Conservation (phyloP, 805 yeast species). For the Kodamaea nitidulidarum region DNA sequence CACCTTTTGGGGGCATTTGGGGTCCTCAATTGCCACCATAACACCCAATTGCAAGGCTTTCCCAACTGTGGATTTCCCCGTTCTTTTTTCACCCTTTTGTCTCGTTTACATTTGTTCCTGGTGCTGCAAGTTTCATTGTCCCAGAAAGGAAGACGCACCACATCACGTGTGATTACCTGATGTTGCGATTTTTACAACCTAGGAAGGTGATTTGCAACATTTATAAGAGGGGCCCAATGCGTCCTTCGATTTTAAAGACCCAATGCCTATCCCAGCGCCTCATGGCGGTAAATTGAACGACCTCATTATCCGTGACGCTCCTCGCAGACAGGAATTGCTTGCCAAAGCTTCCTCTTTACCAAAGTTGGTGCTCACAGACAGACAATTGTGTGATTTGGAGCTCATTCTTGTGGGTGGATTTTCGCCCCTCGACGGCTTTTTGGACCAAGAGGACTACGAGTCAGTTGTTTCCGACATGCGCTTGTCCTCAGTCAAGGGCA, state of each 20-base stretch:
- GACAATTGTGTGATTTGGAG: conserved; percentile 92
- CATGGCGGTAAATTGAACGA: conserved; percentile 93
- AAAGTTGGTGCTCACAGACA: conserved; percentile 60
- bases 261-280: conserved; percentile 64
- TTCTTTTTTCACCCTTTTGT: too few relatives aligned
- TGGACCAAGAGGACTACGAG: conserved; percentile 62
- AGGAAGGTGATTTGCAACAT: conserved; percentile 2
- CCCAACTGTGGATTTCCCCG: conserved; percentile 1
- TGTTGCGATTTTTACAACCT: conserved; percentile 1
- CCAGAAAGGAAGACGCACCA: conserved; percentile 3
- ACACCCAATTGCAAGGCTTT: too few relatives aligned
- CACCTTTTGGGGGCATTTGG: too few relatives aligned
- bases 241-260: conserved; percentile 1
- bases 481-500: conserved; percentile 45
- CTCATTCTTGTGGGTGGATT: conserved; percentile 91
- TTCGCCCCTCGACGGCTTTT: conserved; percentile 72
- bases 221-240: background rate
- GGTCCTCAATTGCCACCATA: too few relatives aligned
- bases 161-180: conserved; percentile 6
- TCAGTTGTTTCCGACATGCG: conserved; percentile 69
- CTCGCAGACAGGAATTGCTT: conserved; percentile 51
- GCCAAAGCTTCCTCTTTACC: conserved; percentile 53
- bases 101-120: too few relatives aligned
- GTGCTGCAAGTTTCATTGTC: background rate
- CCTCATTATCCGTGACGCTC: conserved; percentile 74